phyloP scores from a whole-genome alignment of 805 yeast genomes.

The Priceomyces carsonii region DNA sequence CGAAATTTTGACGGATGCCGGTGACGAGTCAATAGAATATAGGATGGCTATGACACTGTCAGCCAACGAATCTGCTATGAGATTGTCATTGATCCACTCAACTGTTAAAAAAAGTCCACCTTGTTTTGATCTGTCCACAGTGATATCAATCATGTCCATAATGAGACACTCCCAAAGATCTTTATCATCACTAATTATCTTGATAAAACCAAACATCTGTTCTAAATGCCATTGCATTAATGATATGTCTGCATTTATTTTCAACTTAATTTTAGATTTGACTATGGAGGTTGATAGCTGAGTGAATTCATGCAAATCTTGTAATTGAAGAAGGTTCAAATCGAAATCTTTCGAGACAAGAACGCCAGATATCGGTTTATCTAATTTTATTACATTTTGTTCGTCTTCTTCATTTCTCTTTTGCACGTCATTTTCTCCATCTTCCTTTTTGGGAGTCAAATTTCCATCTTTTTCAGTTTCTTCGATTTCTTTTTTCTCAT shows the following conservation, averaged over 20 bases:
- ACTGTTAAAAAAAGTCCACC: slow-evolving; percentile 54
- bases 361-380: slow-evolving; percentile 67
- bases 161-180: slow-evolving; percentile 45
- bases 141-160: slow-evolving; percentile 43
- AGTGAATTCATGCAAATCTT: slow-evolving; percentile 86
- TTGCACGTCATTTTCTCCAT: slow-evolving; percentile 5
- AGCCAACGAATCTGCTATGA: slow-evolving; percentile 87
- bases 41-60: slow-evolving; percentile 90
- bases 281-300: slow-evolving; percentile 83
- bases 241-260: slow-evolving; percentile 78
- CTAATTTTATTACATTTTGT: slow-evolving; percentile 19
- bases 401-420: slow-evolving; percentile 13
- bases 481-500: slow-evolving; percentile 6
- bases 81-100: slow-evolving; percentile 86
- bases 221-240: slow-evolving; percentile 85
- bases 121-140: slow-evolving; percentile 39
- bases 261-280: slow-evolving; percentile 76
- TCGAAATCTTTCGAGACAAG: slow-evolving; percentile 90
- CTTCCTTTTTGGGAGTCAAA: background rate
- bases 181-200: slow-evolving; percentile 58
- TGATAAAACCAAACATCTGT: slow-evolving; percentile 92
- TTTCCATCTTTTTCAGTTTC: slow-evolving; percentile 4
- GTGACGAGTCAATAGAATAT: slow-evolving; percentile 89
- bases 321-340: slow-evolving; percentile 75
- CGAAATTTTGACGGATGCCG: slow-evolving; percentile 89